A percentile compares a stretch with the other conserved stretches of the same genome.
These are phyloP conservation scores for Piper betle DNA, from an alignment of 164 flowering plant species.

Conservation along the genomic window DNA sequence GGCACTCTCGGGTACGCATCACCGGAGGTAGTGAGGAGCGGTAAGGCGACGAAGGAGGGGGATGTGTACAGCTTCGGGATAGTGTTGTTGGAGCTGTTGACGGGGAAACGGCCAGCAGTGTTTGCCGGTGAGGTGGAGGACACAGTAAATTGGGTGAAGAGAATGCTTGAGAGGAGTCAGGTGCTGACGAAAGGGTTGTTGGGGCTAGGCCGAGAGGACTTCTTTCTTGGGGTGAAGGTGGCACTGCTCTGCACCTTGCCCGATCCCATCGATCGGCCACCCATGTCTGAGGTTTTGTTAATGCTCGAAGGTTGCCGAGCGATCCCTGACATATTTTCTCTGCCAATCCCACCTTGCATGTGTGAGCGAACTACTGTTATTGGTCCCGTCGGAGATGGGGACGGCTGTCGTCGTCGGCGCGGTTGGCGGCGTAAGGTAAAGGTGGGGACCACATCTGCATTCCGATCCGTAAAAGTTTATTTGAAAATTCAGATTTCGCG, in stretches of 20 bases:
- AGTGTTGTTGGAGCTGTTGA: conserved; percentile 67
- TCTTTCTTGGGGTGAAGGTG: conserved; percentile 79
- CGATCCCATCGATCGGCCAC: conserved; percentile 74
- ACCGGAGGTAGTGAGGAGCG: conserved; percentile 45
- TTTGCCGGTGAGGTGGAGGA: conserved; percentile 75
- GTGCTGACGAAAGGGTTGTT: conserved; percentile 75
- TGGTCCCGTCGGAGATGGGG: no score
- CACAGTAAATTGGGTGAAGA: conserved; percentile 95
- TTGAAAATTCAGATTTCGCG: no score
- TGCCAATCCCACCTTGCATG: conserved; percentile 49
- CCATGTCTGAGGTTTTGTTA: conserved; percentile 84
- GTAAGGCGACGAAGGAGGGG: conserved; percentile 45
- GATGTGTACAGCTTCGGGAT: conserved; percentile 94
- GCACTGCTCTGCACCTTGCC: conserved; percentile 81
- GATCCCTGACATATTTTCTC: conserved; percentile 72
- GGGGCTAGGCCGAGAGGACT: conserved; percentile 98
- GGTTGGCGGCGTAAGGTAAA: no score
- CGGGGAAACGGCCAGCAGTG: conserved; percentile 77
- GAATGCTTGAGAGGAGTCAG: conserved; percentile 68
- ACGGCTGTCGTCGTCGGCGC: no score
- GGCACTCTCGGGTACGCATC: conserved; percentile 44
- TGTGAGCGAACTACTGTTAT: background rate
- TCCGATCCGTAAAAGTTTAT: no score
- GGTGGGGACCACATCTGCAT: no score
- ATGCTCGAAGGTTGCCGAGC: conserved; percentile 97